A percentile compares a stretch with the other conserved stretches of the same genome.
Conservation (phyloP, 2,329 filamentous ascomycete genomes). For the Rugonectria rugulosa region DNA sequence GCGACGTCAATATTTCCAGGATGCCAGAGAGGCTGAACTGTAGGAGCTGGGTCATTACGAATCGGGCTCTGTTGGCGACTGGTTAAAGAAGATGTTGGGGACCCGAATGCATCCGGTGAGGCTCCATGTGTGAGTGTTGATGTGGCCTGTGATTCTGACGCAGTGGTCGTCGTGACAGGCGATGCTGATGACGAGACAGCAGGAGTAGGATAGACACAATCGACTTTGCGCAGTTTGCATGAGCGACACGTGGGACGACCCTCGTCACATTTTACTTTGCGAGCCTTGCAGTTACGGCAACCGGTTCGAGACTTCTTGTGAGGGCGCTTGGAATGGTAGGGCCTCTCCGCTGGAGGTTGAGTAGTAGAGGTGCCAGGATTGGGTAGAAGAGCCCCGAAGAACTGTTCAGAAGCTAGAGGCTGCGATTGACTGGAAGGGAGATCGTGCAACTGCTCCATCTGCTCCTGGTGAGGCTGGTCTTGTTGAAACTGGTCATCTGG, state of each 20-base stretch:
- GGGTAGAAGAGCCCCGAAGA: neutral
- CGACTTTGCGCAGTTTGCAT: constrained; percentile 56
- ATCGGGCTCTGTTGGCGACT: neutral
- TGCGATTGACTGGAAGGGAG: neutral
- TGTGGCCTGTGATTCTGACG: constrained; percentile 2
- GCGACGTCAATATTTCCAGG: constrained; percentile 45
- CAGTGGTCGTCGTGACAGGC: neutral
- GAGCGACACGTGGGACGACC: constrained; percentile 56
- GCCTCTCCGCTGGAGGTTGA: constrained; percentile 8
- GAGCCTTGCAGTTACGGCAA: constrained; percentile 62
- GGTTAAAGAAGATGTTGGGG: neutral
- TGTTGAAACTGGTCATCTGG: neutral
- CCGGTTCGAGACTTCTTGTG: constrained; percentile 63
- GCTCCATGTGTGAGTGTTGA: neutral
- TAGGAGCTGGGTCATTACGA: constrained; percentile 16
- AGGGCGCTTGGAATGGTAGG: constrained; percentile 56
- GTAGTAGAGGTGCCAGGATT: neutral
- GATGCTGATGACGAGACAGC: constrained; percentile 18
- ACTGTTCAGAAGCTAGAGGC: neutral
- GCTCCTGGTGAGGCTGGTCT: neutral
- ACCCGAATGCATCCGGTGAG: constrained; percentile 1
- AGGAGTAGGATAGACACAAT: constrained; percentile 54
- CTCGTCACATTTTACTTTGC: constrained; percentile 65
- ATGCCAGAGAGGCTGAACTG: constrained; percentile 40
- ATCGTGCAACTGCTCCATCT: neutral